Base-by-base conservation (phyloP, 2,329 filamentous ascomycete species). In the Lecanosticta acicola region DNA sequence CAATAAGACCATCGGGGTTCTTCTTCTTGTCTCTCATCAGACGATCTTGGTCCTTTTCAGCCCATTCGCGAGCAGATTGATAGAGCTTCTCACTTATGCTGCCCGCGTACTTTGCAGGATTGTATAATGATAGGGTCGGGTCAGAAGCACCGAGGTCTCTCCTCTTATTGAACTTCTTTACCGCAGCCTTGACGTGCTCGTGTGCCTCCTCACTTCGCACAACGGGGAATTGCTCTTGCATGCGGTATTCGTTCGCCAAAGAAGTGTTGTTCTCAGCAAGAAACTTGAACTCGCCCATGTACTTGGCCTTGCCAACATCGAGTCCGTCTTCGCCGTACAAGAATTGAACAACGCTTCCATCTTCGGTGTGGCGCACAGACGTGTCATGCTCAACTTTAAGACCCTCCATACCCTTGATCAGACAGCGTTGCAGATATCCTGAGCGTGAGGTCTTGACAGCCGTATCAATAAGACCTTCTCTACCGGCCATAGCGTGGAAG, bases 341-440 rank as follows among this genome's bases (percentile, higher is more conserved):
- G 68, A 98, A 97, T 64, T 98, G 93, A 2, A 98, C 78, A 60
- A 98, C 78, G 2, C 85, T 87, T 18, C 94, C 94, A 65, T 98
- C 94, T 0, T 91, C 84, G 13, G 48, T 57, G 60, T 98, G 91
- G 53, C 93, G 82, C 13, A 98, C 93, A 1, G 90, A 94, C 7
- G 84, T 90, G 62, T 98, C 93, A 65, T 98, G 97, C 50, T 90
- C 83, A 2, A 94, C 89, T 59, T 83, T 85, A 35, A 97, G 75
- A 3, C 93, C 93, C 68, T 98, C 93, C 85, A 98, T 94, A 51
- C 93, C 93, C 72, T 98, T 98, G 72, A 98, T 94, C 52, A 98
- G 77, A 76, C 93, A 98, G 64, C 94, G 79, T 66, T 98, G 93
- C 41, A 98, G 75, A 64, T 98, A 98, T 50, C 93, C 94, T 20